Conservation (phyloP, 1,139 yeast species). For the Oligophagozyma castellii region DNA sequence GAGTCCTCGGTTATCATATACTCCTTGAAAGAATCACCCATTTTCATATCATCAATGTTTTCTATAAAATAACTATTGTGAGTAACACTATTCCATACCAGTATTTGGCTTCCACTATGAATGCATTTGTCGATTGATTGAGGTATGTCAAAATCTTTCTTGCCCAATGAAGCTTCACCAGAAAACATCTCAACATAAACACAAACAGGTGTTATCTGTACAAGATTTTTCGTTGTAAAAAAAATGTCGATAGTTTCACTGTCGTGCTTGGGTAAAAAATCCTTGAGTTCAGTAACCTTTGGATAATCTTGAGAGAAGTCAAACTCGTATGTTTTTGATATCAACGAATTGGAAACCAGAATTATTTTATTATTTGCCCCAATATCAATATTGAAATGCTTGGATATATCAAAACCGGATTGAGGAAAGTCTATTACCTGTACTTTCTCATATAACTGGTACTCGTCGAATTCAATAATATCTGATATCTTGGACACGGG, state of each 20-base stretch:
- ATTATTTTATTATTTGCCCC: neutral
- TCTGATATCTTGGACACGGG: neutral
- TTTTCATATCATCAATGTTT: neutral
- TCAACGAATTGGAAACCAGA: no score
- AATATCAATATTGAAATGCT: neutral
- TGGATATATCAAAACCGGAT: neutral
- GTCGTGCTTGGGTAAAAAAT: conserved; percentile 7
- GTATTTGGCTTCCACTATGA: neutral
- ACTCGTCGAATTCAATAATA: neutral
- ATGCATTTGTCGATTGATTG: neutral
- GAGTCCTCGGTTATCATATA: no score
- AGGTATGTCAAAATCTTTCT: neutral
- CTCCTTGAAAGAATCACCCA: neutral
- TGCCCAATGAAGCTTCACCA: neutral
- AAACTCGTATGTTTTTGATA: no score
- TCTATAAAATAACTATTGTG: neutral
- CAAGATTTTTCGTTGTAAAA: conserved; percentile 6
- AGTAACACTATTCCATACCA: neutral
- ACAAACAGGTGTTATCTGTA: conserved; percentile 8
- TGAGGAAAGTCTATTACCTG: neutral
- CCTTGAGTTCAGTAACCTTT: conserved; percentile 10
- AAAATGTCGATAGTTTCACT: conserved; percentile 5
- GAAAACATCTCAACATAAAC: conserved; percentile 6
- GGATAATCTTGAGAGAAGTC: conserved; percentile 2
- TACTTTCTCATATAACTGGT: neutral